Evolutionary conservation across 371 early-diverging fungal genomes (phyloP).

Genomic region (Phascolomyces articulosus): DNA sequence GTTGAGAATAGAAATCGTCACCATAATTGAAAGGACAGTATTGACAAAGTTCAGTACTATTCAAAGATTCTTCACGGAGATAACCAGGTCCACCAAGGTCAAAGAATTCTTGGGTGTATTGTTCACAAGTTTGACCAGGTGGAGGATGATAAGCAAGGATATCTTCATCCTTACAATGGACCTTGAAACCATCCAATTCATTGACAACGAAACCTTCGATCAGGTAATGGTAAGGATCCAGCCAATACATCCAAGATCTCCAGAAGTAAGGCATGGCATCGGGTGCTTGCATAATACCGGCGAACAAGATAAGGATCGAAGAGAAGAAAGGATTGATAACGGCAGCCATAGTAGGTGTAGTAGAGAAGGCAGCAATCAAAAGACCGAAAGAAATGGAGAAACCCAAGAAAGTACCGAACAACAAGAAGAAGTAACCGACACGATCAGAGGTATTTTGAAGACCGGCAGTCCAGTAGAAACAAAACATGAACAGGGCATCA

Average conservation of each 20-base stretch:
- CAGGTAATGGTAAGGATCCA: slow-evolving; percentile 70
- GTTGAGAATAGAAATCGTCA: slow-evolving; percentile 55
- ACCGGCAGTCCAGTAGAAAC: slow-evolving; percentile 77
- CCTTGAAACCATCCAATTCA: slow-evolving; percentile 59
- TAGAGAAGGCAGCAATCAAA: slow-evolving; percentile 53
- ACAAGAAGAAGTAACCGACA: slow-evolving; percentile 67
- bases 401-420: slow-evolving; percentile 61
- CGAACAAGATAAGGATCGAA: slow-evolving; percentile 71
- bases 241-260: slow-evolving; percentile 79
- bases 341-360: slow-evolving; percentile 68
- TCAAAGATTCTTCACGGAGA: slow-evolving; percentile 43
- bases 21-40: slow-evolving; percentile 70
- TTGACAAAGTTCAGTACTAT: slow-evolving; percentile 57
- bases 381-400: slow-evolving; percentile 74
- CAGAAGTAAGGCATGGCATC: slow-evolving; percentile 74
- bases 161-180: slow-evolving; percentile 57
- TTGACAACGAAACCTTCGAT: slow-evolving; percentile 78
- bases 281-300: slow-evolving; percentile 74
- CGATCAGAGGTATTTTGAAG: slow-evolving; percentile 52
- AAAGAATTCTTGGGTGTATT: slow-evolving; percentile 64
- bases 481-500: slow-evolving; percentile 61
- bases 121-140: slow-evolving; percentile 62
- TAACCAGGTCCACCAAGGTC: slow-evolving; percentile 57
- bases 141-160: slow-evolving; percentile 57
- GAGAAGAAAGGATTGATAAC: slow-evolving; percentile 77